Base-by-base conservation (phyloP, 441 rosid genomes). In the Caryocar brasiliense region DNA sequence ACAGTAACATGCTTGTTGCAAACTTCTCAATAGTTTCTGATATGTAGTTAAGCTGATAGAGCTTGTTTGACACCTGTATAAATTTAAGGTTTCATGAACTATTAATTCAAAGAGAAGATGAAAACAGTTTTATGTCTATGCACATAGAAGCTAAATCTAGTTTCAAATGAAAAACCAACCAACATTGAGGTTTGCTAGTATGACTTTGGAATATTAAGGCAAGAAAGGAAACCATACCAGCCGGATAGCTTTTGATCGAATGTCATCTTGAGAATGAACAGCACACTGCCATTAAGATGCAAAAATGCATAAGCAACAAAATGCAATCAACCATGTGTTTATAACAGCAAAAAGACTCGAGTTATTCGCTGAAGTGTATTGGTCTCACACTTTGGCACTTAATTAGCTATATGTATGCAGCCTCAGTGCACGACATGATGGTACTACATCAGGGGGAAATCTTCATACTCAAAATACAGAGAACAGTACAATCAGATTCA, bases 41-140 rank as follows among this genome's bases (percentile, higher is more conserved):
- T 71, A 76, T 65, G 61, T 77, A 86, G 72, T 77, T 60, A 45
- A 94, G 70, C 68, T 77, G 96, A 82, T 77, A 90, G 48, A 94
- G 94, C 74, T 94, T 90, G 73, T 94, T 94, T 17, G 99, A 83
- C 62, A 90, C 99, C 99, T 94, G 73, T 54, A 55, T 73, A 77
- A 24, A 30, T 71, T 53, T 70, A 49, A 54, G 40, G 40, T 24
- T 9, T 47, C 6, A 26, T 28, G 17, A 4, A 58, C 30, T 12
- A 57, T 43, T 35, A 56, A 40, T 47, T 34, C 47, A 61, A 20
- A 21, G 7, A 55, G 52, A 40, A 38, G 35, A 50, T 13, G 10
- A 51, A 40, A 52, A 53, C 19, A 65, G 12, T 26, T 42, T 14
- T 4, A n/a, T 15, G 9, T 13, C 12, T 3, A 5, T 18, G 40